Conservation (phyloP, 495 filamentous ascomycete species). For the Annulohypoxylon moriforme region DNA sequence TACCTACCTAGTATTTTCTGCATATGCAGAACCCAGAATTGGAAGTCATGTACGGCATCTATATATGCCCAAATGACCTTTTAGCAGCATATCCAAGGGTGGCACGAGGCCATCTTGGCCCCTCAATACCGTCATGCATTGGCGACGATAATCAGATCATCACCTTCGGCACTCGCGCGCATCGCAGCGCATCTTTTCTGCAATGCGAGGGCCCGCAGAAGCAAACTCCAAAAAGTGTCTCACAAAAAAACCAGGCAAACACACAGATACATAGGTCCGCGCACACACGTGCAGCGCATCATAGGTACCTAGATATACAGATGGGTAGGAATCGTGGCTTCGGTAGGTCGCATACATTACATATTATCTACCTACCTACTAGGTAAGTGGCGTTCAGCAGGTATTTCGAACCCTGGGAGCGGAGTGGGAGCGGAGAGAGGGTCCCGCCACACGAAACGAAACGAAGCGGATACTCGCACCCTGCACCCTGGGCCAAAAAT, state of each 20-base stretch:
- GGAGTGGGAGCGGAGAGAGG: neutral
- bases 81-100: neutral
- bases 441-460: constrained; percentile 39
- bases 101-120: constrained; percentile 11
- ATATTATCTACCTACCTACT: too few relatives aligned
- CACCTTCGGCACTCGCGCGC: constrained; percentile 3
- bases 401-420: neutral
- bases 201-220: neutral
- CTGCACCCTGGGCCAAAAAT: constrained; percentile 5
- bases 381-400: too few relatives aligned
- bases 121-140: constrained; percentile 23
- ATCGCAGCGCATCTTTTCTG: constrained; percentile 4
- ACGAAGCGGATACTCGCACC: constrained; percentile 13
- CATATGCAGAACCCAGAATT: neutral
- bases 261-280: neutral
- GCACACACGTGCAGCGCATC: constrained; percentile 9
- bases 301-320: neutral
- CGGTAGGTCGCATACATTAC: constrained; percentile 1
- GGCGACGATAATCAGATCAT: constrained; percentile 41
- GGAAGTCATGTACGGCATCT: neutral
- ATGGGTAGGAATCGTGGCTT: neutral
- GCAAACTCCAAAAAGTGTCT: neutral
- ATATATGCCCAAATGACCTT: neutral
- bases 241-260: neutral
- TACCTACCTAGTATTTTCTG: constrained; percentile 1